phyloP scores from a whole-genome alignment of 352 stramenopile genomes.

The Phytophthora pisi region DNA sequence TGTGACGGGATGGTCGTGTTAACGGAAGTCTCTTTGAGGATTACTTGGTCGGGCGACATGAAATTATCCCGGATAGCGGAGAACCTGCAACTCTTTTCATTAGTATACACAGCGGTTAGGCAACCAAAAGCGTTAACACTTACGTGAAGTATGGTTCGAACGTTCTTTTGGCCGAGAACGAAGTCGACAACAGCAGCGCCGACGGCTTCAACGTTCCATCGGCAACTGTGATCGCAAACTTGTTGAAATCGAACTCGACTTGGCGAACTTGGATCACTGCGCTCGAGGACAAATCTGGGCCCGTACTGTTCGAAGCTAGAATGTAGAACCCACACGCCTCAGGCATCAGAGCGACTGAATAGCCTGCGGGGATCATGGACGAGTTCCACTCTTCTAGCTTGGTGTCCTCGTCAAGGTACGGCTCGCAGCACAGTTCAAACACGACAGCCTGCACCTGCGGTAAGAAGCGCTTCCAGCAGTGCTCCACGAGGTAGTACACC shows the following conservation, averaged over 20 bases:
- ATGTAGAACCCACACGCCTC: conserved; percentile 62
- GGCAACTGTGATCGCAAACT: conserved; percentile 48
- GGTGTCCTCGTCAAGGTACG: conserved; percentile 49
- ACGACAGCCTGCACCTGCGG: conserved; percentile 65
- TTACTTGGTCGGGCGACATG: conserved; percentile 49
- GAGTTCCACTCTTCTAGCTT: conserved; percentile 51
- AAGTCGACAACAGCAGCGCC: conserved; percentile 49
- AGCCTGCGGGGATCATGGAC: conserved; percentile 25
- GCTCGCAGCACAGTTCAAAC: conserved; percentile 62
- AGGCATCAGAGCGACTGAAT: conserved; percentile 43
- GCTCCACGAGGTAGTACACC: conserved; percentile 45
- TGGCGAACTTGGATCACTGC: conserved; percentile 46
- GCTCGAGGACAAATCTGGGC: not conserved
- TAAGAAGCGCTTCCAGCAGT: conserved; percentile 63
- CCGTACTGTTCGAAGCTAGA: conserved; percentile 31
- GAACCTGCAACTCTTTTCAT: conserved; percentile 38
- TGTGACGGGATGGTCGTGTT: conserved; percentile 10
- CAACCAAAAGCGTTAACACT: conserved; percentile 1
- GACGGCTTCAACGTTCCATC: conserved; percentile 58
- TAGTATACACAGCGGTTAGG: not conserved
- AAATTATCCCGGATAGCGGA: conserved; percentile 63
- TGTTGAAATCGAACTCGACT: conserved; percentile 69
- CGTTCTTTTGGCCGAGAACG: conserved; percentile 43
- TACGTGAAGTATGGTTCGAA: conserved; percentile 56
- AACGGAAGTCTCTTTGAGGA: conserved; percentile 53